Evolutionary conservation across 208 protist genomes (phyloP), one percentile per base, ranked within the genome.

Genomic region (Trypanosoma boissoni): DNA sequence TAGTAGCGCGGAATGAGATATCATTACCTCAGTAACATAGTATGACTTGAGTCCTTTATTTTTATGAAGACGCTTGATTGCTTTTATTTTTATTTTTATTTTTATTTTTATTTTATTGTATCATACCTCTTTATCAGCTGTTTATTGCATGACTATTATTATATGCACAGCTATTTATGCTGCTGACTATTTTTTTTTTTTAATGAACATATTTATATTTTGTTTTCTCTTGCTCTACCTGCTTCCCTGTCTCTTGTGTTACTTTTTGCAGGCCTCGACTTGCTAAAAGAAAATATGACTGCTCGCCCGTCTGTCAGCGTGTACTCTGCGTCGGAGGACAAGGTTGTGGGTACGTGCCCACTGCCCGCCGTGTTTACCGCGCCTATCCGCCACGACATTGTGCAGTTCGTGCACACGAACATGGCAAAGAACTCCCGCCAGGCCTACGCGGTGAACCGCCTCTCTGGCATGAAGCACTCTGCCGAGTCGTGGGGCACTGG

Each of bases 401-500:
- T 92, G 68, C 78, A 88, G 77, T 90, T 95, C 59, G 97, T 99
- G 23, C 96, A 99, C 88, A 98, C 87, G 44, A 90, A 97, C 76
- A 92, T 99, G 78, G 86, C 83, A 66, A 99, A 99, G 92, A 99
- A 99, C 86, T 74, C 83, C 28, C 84, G 98, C 64, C 98, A 99
- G 86, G 76, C 98, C 34, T 98, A 99, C 76, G 98, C 87, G 54
- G 97, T 99, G 34, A 90, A 68, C 68, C 64, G 72, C 50, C 79
- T 93, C 28, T 92, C 98, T 56, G 99, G 99, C 80, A 90, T 98
- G 68, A 96, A 99, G 76, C 76, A 85, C 73, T 97, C 97, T 55
- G 98, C 98, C 45, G 85, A 98, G 57, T 99, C 98, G 36, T 99
- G 99, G 99, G 99, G 99, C 84, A 99, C 99, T 67, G 99, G 99